phyloP scores from a whole-genome alignment of 2,329 filamentous ascomycete species.

The Colletotrichum shisoi region DNA sequence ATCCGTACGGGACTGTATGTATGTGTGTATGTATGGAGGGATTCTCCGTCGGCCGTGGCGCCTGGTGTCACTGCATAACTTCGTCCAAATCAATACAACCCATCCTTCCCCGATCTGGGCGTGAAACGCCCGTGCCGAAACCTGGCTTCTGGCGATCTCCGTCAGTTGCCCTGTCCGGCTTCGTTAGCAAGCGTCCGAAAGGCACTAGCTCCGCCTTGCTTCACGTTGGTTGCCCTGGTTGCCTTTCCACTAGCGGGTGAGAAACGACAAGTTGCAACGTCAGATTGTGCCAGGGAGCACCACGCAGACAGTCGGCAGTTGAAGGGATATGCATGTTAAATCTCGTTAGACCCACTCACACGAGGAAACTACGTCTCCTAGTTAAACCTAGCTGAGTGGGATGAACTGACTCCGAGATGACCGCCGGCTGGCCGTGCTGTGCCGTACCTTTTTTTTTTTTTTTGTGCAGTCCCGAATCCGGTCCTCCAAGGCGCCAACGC shows the following conservation, averaged over 20 bases:
- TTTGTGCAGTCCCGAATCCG: not conserved
- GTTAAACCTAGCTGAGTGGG: slow-evolving; percentile 38
- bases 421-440: slow-evolving; percentile 22
- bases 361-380: slow-evolving; percentile 35
- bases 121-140: slow-evolving; percentile 37
- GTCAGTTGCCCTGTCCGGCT: slow-evolving; percentile 24
- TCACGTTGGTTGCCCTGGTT: slow-evolving; percentile 11
- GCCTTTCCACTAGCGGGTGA: slow-evolving; percentile 3
- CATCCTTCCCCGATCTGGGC: slow-evolving; percentile 26
- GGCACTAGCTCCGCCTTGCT: slow-evolving; percentile 23
- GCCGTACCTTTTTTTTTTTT: not conserved
- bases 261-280: slow-evolving; percentile 11
- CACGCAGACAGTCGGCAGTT: slow-evolving; percentile 30
- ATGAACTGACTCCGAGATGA: slow-evolving; percentile 39
- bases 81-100: slow-evolving; percentile 2
- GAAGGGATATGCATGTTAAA: slow-evolving; percentile 37
- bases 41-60: slow-evolving; percentile 1
- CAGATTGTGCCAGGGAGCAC: slow-evolving; percentile 12
- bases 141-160: slow-evolving; percentile 20
- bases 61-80: not conserved
- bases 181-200: slow-evolving; percentile 19
- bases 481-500: not conserved
- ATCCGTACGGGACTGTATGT: too few relatives aligned
- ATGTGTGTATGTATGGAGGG: too few relatives aligned
- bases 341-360: slow-evolving; percentile 39